Base-by-base conservation (phyloP, 2,329 filamentous ascomycete species). In the Penicillium psychrosexuale region DNA sequence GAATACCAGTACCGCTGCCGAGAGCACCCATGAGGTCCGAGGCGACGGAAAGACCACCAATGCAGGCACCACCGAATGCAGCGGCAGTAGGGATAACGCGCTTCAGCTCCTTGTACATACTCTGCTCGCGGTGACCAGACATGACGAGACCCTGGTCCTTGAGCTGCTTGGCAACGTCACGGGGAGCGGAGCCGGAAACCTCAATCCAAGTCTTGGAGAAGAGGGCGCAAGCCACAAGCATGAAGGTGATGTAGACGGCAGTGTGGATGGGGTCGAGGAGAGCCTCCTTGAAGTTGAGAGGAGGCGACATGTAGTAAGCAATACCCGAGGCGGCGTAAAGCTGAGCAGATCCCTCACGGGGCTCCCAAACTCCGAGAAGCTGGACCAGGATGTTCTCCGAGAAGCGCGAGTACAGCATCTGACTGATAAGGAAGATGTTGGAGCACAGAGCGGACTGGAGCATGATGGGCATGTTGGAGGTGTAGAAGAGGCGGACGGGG, bases 141-240 rank as follows among this genome's bases (percentile, higher is more conserved):
- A 99, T 99, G 67, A 99, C 93, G 56, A 99, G 88, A 74, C 94
- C 94, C 80, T 99, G 94, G 72, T 99, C 95, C 87, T 99, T 99
- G 76, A 99, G 87, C 81, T 97, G 94, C 86, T 99, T 99, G 70
- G 94, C 94, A 65, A 99, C 95, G 72, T 99, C 94, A 71, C 94
- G 90, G 58, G 94, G 95, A 81, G 91, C 93, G 61, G 93, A 97
- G 71, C 94, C 95, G 37, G 94, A 97, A 63, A 99, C 94, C 80
- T 99, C 94, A 69, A 99, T 99, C 94, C 94, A 99, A 51, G 95
- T 99, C 90, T 99, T 99, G 78, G 92, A 97, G 85, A 99, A 99
- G 75, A 97, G 86, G 58, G 92, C 92, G 73, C 94, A 99, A 65
- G 95, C 95, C 69, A 91, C 89, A 56, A 99, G 87, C 92, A 99